Evolutionary conservation across 169 alveolate genomes (phyloP).

Genomic region (Condylostoma magnum): DNA sequence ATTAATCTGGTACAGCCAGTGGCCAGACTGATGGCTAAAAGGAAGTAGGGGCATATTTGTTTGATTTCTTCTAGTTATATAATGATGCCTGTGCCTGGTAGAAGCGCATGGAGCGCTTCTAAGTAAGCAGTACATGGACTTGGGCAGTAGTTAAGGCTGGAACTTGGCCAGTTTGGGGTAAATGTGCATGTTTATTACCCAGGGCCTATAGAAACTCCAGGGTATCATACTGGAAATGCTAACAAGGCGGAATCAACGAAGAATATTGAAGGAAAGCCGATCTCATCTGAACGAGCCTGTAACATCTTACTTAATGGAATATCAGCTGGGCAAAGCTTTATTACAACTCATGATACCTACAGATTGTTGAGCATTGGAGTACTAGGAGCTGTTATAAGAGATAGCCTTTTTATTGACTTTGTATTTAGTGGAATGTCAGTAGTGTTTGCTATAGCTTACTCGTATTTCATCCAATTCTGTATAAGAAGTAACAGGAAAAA

Average conservation of each 20-base stretch:
- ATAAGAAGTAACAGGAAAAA: too few species aligned
- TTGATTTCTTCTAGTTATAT: neutral
- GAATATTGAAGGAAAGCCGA: constrained; percentile 14
- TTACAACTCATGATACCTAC: neutral
- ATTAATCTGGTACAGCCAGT: constrained; percentile 3
- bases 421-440: too few species aligned
- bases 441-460: too few species aligned
- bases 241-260: neutral
- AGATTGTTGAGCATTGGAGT: constrained; percentile 1
- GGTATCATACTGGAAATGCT: neutral
- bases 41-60: neutral
- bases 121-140: neutral
- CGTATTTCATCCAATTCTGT: too few species aligned
- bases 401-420: too few species aligned
- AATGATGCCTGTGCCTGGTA: neutral
- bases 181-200: constrained; percentile 1
- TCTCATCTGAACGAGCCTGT: constrained; percentile 1
- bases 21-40: constrained; percentile 10
- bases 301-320: constrained; percentile 3
- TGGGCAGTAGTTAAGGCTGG: constrained; percentile 5
- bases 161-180: constrained; percentile 9
- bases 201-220: constrained; percentile 21
- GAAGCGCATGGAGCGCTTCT: constrained; percentile 3
- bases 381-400: constrained; percentile 8
- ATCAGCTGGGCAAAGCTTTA: neutral